Evolutionary conservation across 768 basidiomycete species (phyloP), one percentile per base, ranked within the genome.

Genomic region (Tricholomella constricta): DNA sequence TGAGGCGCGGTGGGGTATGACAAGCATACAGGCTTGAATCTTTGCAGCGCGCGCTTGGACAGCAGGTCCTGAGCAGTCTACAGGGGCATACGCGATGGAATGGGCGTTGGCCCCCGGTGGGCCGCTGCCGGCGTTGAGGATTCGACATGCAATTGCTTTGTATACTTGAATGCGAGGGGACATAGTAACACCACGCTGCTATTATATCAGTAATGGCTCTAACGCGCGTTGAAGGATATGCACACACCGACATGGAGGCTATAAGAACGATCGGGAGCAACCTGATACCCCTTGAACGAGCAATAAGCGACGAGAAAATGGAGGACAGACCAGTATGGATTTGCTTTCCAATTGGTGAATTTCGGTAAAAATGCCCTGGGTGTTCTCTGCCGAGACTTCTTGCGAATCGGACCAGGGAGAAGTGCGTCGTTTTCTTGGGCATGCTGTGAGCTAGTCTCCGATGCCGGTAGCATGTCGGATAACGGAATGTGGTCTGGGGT

Each of bases 151-250:
- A 46, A 92, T 81, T 45, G 85, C 82, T 38, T 84, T 89, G 74
- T 85, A 91, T 25, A 92, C 86, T 66, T 89, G 85, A 41, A 92
- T 86, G 51, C 89, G 82, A 10, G 89, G 85, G 32, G 88, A 84
- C 67, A 88, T 75, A 1, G 89, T 91, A 71, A 91, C 84, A 29
- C 89, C 89, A 22, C 89, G 86, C 90, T 91, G 56, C 6, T 45
- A 17, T 6, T 37, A 26, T 32, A 23, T 57, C 20, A 58, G 55
- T 57, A 47, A 54, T 45, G 52, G 20, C 20, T 51, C 22, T 50
- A 32, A 12, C 12, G 10, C 23, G 42, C 15, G 4, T 46, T 34
- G 37, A 45, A 19, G 44, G 29, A 14, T 31, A 25, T 26, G 26
- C 4, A 73, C 80, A 55, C 62, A 89, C 89, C 62, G 86, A 82